Base-by-base conservation (phyloP, 306 rosid genomes). In the Lathyrus sativus region DNA sequence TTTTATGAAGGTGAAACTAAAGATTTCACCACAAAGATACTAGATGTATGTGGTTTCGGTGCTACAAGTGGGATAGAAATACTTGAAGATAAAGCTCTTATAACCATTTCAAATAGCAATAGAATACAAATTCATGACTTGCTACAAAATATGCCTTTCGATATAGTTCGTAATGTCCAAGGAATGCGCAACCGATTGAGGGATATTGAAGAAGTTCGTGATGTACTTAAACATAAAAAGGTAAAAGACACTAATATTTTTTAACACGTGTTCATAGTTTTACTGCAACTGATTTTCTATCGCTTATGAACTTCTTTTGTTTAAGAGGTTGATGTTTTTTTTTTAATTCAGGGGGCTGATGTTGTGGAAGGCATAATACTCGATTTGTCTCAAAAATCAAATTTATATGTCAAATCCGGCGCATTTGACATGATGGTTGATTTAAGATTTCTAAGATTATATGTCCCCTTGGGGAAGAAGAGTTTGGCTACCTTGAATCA, bases 51-150 rank as follows among this genome's bases (percentile, higher is more conserved):
- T 46, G 75, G 49, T 3, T 61, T 72, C 4, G 0, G 9, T 7
- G 71, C 45, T 3, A 11, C 7, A 1, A 33, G 35, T 54, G 75
- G 75, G 2, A 41, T 76, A 55, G 0, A n/a, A n/a, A n/a, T n/a
- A n/a, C n/a, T n/a, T n/a, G n/a, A n/a, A n/a, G n/a, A n/a, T n/a
- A n/a, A n/a, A 50, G 66, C 72, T 14, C 53, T 69, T 0, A 35
- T 76, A 29, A 53, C 37, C 0, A 31, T 62, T 26, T 50, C 70
- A 18, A n/a, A n/a, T n/a, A n/a, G n/a, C n/a, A n/a, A n/a, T n/a
- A n/a, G n/a, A n/a, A n/a, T n/a, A n/a, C n/a, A 9, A 6, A 73
- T 78, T 83, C 83, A 78, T 50, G 79, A 67, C 28, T 51, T 72
- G 41, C 9, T 78, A 12, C 79, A 75, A n/a, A 2, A 44, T 33